Conservation (phyloP, 2,329 filamentous ascomycete species). For the Fusarium oligoseptatum region DNA sequence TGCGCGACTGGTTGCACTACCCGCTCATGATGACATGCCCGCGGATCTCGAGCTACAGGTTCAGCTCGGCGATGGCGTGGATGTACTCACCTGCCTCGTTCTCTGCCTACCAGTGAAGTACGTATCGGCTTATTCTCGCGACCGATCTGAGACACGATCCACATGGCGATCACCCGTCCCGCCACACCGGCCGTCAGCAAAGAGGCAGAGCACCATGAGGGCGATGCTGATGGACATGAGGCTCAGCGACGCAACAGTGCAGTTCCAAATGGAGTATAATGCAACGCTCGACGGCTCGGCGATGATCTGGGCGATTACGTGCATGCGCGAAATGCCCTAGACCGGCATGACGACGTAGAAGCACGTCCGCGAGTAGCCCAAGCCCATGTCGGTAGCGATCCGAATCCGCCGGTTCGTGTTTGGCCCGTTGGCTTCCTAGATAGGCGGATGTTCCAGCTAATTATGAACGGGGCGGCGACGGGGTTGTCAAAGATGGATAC, state of each 20-base stretch:
- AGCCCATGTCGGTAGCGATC: not conserved
- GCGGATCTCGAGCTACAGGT: not conserved
- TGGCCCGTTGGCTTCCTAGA: not conserved
- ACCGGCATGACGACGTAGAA: not conserved
- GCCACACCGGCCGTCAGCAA: not conserved
- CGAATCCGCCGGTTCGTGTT: not conserved
- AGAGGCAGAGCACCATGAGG: not conserved
- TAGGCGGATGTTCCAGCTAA: not conserved
- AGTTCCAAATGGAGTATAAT: not conserved
- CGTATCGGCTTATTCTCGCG: conserved; percentile 1
- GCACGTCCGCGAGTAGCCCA: not conserved
- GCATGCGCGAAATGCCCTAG: not conserved
- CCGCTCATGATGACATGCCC: not conserved
- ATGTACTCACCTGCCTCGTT: not conserved
- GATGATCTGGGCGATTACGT: not conserved
- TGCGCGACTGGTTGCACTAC: not conserved
- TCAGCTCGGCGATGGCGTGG: not conserved
- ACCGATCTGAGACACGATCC: not conserved
- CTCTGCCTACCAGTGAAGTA: not conserved
- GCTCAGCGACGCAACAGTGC: not conserved
- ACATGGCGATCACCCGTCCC: not conserved
- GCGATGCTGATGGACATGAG: not conserved
- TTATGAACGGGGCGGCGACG: not conserved
- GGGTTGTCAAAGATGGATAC: not conserved
- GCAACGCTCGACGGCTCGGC: not conserved